Base-by-base conservation (phyloP, 2,329 filamentous ascomycete genomes). In the Juglanconis oblonga region DNA sequence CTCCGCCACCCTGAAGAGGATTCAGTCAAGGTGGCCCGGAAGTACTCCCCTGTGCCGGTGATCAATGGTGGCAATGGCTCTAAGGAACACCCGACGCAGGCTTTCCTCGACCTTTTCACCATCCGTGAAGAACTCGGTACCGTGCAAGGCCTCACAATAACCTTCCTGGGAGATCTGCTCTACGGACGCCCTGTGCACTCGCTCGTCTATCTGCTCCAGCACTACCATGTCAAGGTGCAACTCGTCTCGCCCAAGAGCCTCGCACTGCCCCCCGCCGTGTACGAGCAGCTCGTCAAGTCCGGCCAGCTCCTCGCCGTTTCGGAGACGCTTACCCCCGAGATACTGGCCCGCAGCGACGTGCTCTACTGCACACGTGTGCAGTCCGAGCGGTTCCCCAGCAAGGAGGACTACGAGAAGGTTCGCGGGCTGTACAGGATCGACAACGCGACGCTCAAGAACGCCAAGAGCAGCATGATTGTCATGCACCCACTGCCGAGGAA, bases 61-160 rank as follows among this genome's bases (percentile, higher is more conserved):
- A 94, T 99, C 81, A 99, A 99, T 73, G 95, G 92, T 65, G 95
- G 95, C 54, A 99, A 99, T 73, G 95, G 95, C 65, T 92, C 90
- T 76, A 88, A 91, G 69, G 95, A 99, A 79, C 95, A 99, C 77
- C 95, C 95, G 0, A 99, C 95, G 0, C 95, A 99, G 77, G 95
- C 95, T 0, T 95, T 99, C 83, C 81, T 99, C 29, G 95, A 99
- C 71, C 88, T 99, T 60, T 99, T 97, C 81, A 98, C 95, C 57
- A 99, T 99, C 71, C 91, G 95, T 67, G 95, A 99, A 77, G 95
- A 99, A 76, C 83, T 98, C 8, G 95, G 95, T 65, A 97, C 93
- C 0, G 94, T 98, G 59, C 93, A 94, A 71, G 94, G 94, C 55
- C 81, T 99, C 65, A 98, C 92, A 49, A 96, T 99, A 71, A 99